Evolutionary conservation across 257 asterid species (phyloP), one percentile per base, ranked within the genome.

Genomic region (Gentiana dahurica): DNA sequence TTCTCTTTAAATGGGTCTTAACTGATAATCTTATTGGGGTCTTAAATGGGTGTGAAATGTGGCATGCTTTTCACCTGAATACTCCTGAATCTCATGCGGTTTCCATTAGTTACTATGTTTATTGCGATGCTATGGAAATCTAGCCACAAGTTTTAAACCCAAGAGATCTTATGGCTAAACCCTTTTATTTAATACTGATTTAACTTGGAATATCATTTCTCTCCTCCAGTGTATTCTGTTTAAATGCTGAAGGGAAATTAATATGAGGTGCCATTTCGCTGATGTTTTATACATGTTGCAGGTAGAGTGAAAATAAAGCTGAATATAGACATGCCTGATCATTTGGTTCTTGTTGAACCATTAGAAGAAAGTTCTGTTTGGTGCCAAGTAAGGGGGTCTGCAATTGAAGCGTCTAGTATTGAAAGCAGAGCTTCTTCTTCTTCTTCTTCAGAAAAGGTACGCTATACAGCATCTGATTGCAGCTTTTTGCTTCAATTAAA

Each of bases 341-440:
- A 79, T 73, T 53, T 85, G 49, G 81, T 75, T 69, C 78, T 91
- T 51, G 80, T 85, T 34, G 98, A 91, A 70, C 79, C 67, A n/a
- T 81, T 84, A 58, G 74, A 77, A 68, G 84, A 81, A 73, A 84
- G 79, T 59, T 79, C 85, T 64, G 66, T 85, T 66, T 83, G 96
- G 96, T 76, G 90, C 73, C 98, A 73, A 68, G 82, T 83, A 48
- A 85, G 95, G 77, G 96, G 98, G 55, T 80, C 98, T 6, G 95
- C 94, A 4, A 63, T 79, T 62, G 95, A 87, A 72, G 75, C 78
- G 58, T 76, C 86, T 1, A 82, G 73, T 64, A 69, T 71, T 53
- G 89, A 84, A 47, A 66, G 54, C 65, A 74, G 64, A 44, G 78
- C 65, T 34, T 63, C 62, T 32, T 74, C 94, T 54, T 24, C 24